Evolutionary conservation across 2,329 filamentous ascomycete genomes (phyloP), one percentile per base, ranked within the genome.

Genomic region (Westerdykella ornata): DNA sequence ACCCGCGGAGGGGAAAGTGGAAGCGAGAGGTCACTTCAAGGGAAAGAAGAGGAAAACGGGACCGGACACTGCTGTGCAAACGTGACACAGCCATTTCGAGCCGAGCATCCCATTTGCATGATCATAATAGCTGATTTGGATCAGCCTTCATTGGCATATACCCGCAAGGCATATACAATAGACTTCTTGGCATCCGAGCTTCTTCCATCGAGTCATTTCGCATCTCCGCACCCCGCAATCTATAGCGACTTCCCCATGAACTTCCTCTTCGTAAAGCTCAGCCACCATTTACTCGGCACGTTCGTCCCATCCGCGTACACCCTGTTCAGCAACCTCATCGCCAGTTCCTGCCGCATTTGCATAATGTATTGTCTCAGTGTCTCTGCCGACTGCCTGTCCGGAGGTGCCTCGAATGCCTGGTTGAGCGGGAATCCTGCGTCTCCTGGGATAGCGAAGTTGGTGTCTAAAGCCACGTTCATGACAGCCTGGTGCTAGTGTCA

Each of bases 191-290:
- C 30, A 13, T 33, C 3, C 13, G 6, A 33, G 16, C 16, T 3
- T 15, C 30, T 14, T 15, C 14, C 16, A 17, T 33, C 30, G 14
- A 13, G 22, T 11, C 30, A 33, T 17, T 33, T 29, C 26, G 16
- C 16, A 5, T 3, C 8, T 17, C 4, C 12, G 8, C 30, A 14
- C 5, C 30, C 16, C 14, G n/a, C 8, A 31, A n/a, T 29, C 38
- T 59, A 66, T 53, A 67, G 53, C 15, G 69, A 62, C 80, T 97
- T 97, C 67, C 89, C 89, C 92, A 98, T 97, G 65, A 98, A 98
- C 80, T 96, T 96, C 72, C 92, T 83, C 82, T 97, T 97, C 40
- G 86, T 87, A 67, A 96, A 98, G 75, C 92, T 97, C 66, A 98
- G 71, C 92, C 92, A 98, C 87, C 90, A 97, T 43, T 82, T 81